Base-by-base conservation (phyloP, 352 stramenopile genomes). In the Globisporangium heterothallicum region DNA sequence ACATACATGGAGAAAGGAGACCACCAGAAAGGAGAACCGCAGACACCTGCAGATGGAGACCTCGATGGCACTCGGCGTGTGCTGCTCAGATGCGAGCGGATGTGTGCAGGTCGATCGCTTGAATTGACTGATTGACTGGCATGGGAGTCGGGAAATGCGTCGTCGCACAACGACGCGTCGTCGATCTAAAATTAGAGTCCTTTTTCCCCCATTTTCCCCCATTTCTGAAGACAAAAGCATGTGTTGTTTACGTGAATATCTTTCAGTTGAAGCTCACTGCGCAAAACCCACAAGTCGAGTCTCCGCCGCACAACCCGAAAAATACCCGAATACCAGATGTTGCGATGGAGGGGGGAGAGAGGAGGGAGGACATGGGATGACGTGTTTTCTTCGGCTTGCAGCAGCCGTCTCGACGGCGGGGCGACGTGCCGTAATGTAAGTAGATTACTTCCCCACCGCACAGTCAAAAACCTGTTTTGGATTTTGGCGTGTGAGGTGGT, bases 401-500 rank as follows among this genome's bases (percentile, higher is more conserved):
- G n/a, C n/a, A n/a, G n/a, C n/a, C n/a, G n/a, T n/a, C n/a, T n/a
- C n/a, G n/a, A n/a, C n/a, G 53, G 46, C 47, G 59, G 41, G 60
- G 56, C 56, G 56, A 64, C 56, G 45, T 61, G 30, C 18, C 6
- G 62, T 59, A 53, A 61, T 42, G 0, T 27, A 46, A 24, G 42
- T 54, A 54, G 9, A 45, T 70, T 66, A 63, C 40, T 48, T 49
- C 24, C n/a, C n/a, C n/a, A n/a, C n/a, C n/a, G n/a, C n/a, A n/a
- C n/a, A n/a, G n/a, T n/a, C n/a, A n/a, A n/a, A n/a, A n/a, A n/a
- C n/a, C n/a, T n/a, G n/a, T 36, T 32, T 19, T 6, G 26, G n/a
- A 24, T 26, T 47, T 38, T 46, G 53, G 42, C 24, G 35, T 24
- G 19, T 32, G 21, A 16, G 27, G 25, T 38, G 34, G 14, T 21